phyloP scores from a whole-genome alignment of 495 filamentous ascomycete genomes.

The Massariosphaeria phaeospora region DNA sequence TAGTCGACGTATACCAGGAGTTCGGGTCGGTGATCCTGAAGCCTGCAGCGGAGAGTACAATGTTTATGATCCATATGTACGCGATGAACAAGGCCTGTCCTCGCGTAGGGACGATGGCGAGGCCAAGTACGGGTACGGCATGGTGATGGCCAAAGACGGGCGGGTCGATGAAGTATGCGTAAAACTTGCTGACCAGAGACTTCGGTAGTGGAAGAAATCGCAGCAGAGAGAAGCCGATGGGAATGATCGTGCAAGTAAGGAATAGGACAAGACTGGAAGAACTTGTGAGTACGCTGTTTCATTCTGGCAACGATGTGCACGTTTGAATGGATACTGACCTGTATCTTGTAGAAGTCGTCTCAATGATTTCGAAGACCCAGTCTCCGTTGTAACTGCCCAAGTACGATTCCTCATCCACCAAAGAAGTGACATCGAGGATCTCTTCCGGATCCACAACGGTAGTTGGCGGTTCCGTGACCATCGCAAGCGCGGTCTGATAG shows the following conservation, averaged over 20 bases:
- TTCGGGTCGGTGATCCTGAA: background rate
- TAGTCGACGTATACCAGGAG: background rate
- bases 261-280: background rate
- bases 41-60: conserved; percentile 34
- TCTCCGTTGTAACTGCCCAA: background rate
- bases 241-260: background rate
- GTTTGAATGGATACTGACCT: background rate
- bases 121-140: background rate
- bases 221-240: background rate
- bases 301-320: background rate
- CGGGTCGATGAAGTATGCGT: background rate
- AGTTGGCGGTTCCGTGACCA: background rate
- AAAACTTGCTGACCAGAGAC: conserved; percentile 4
- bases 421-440: background rate
- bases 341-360: background rate
- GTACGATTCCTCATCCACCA: background rate
- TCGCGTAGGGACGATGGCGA: conserved; percentile 40
- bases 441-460: background rate
- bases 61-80: conserved; percentile 42
- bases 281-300: background rate
- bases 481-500: background rate
- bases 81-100: conserved; percentile 43
- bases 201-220: background rate
- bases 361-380: background rate
- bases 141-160: background rate